Conservation (phyloP, 2,329 filamentous ascomycete species). For the Sarocladiaceae sp. region DNA sequence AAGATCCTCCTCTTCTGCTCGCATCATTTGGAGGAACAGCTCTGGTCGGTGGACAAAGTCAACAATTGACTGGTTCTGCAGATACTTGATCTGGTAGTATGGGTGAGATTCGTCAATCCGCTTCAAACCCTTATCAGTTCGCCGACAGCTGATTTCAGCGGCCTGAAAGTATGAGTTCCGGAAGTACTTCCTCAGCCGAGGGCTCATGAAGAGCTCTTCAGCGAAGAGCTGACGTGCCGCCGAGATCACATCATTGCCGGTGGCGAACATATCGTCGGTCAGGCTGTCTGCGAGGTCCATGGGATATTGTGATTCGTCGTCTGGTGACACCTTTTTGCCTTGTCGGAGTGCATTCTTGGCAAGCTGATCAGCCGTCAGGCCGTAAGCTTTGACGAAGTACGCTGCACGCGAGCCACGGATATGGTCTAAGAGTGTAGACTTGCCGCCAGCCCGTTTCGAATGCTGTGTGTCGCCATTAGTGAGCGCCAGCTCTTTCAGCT, state of each 20-base stretch:
- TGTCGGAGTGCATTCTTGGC: slow-evolving; percentile 80
- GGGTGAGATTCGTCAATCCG: slow-evolving; percentile 93
- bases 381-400: slow-evolving; percentile 80
- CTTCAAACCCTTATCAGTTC: slow-evolving; percentile 90
- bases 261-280: slow-evolving; percentile 68
- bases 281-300: slow-evolving; percentile 83
- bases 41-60: slow-evolving; percentile 82
- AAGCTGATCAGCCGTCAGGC: slow-evolving; percentile 83
- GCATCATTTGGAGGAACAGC: slow-evolving; percentile 94
- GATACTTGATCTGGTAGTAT: slow-evolving; percentile 97
- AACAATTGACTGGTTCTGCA: slow-evolving; percentile 80
- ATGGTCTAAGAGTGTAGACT: slow-evolving; percentile 76
- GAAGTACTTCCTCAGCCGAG: slow-evolving; percentile 84
- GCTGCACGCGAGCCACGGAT: slow-evolving; percentile 78
- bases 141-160: slow-evolving; percentile 78
- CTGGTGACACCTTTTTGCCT: slow-evolving; percentile 74
- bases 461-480: slow-evolving; percentile 60
- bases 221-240: slow-evolving; percentile 85
- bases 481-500: slow-evolving; percentile 75
- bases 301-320: slow-evolving; percentile 76
- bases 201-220: slow-evolving; percentile 84
- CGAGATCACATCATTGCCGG: slow-evolving; percentile 68
- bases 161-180: slow-evolving; percentile 78
- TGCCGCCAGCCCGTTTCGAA: slow-evolving; percentile 76
- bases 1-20: slow-evolving; percentile 89